Base-by-base conservation (phyloP, 2,329 filamentous ascomycete genomes). In the Colletotrichum cordylinicola region DNA sequence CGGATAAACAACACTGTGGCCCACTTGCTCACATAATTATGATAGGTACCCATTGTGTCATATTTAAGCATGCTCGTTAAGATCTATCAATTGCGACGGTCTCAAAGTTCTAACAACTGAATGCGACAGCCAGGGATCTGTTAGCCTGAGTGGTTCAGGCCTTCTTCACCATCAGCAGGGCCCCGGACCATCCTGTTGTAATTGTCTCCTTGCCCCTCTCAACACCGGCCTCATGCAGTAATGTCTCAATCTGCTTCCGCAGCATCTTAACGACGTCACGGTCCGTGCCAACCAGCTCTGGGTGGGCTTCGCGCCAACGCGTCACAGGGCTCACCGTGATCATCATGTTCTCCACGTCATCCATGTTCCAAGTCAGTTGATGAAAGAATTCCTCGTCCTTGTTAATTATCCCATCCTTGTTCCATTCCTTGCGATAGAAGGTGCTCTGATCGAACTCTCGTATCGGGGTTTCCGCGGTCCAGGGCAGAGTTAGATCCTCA, bases 241-340 rank as follows among this genome's bases (percentile, higher is more conserved):
- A 68, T 9, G 48, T 72, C 73, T 82, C 82, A 6, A 84, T 76
- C 10, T 79, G 69, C 37, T 76, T 74, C 8, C 82, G 79, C 60
- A 82, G 78, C n/a, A 80, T 77, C 52, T 77, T 83, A 8, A 86
- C 78, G 21, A 84, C 79, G 71, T 86, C 87, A 1, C 80, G 61
- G 12, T 88, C 87, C 1, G 86, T 88, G 1, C 84, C 83, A 0
- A 81, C 83, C 0, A 78, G 76, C 0, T 86, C 85, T 0, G 86
- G 85, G 77, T 90, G 79, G 0, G 86, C 87, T 78, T 88, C 80
- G 12, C 86, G 82, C 87, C 88, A 90, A 55, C 88, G 81, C 1
- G 82, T 82, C 2, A 87, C 80, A 0, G 83, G 81, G 73, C 87
- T 89, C 4, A 80, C 72, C 0, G 87, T 88, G 1, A 79, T 79